phyloP scores from a whole-genome alignment of 2,329 filamentous ascomycete species.

The Talaromyces sp. region DNA sequence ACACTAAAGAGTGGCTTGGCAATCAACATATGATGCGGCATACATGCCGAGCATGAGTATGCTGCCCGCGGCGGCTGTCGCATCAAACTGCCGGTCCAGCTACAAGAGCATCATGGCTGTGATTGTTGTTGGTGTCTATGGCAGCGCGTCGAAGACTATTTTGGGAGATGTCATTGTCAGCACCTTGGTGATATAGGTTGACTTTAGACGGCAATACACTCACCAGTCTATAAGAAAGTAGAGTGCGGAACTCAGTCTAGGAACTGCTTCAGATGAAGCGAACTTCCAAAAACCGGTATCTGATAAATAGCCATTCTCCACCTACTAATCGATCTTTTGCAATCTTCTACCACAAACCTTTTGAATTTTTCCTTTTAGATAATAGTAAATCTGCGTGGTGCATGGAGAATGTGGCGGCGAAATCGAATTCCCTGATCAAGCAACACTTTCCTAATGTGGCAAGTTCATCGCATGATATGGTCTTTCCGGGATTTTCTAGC shows the following conservation, averaged over 20 bases:
- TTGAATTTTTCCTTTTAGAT: too few relatives aligned
- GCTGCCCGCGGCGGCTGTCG: neutral
- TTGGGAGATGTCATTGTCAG: conserved; percentile 30
- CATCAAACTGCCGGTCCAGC: conserved; percentile 12
- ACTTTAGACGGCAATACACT: conserved; percentile 22
- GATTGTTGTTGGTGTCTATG: conserved; percentile 24
- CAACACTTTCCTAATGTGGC: too few relatives aligned
- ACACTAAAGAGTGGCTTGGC: conserved; percentile 22
- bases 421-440: too few relatives aligned
- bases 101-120: conserved; percentile 22
- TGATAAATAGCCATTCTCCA: too few relatives aligned
- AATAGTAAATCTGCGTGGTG: too few relatives aligned
- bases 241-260: neutral
- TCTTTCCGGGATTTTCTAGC: too few relatives aligned
- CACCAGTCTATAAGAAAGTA: conserved; percentile 18
- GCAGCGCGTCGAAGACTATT: conserved; percentile 16
- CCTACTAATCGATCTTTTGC: too few relatives aligned
- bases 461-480: too few relatives aligned
- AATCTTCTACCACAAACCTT: too few relatives aligned
- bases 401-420: too few relatives aligned
- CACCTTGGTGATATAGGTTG: conserved; percentile 23
- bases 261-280: too few relatives aligned
- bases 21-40: conserved; percentile 22
- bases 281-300: too few relatives aligned
- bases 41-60: conserved; percentile 23